Base-by-base conservation (phyloP, 768 basidiomycete species). In the Collybia nuda region DNA sequence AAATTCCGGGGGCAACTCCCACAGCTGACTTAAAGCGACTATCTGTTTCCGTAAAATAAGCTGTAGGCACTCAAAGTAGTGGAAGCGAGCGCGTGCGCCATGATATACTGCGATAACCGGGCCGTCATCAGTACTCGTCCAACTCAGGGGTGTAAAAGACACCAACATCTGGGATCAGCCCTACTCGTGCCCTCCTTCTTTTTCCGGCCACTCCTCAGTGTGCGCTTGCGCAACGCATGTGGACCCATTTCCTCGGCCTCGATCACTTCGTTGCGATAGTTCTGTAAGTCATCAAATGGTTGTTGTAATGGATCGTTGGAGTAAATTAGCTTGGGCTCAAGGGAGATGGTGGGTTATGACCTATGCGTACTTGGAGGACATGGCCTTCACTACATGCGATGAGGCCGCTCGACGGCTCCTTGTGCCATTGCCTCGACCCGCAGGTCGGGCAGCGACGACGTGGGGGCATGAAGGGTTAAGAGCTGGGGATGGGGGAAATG, bases 331-430 rank as follows among this genome's bases (percentile, higher is more conserved):
- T 26, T 26, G 36, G 24, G 24, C 24, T 26, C 24, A 44, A 46
- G 47, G 46, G 36, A 23, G 50, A 6, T 42, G 19, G 58, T 14
- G 37, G 41, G 8, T 19, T 26, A 35, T 36, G 47, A 37, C 43
- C 47, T 11, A 18, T 42, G 46, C 69, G 56, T 63, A 92, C 93
- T 79, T 92, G 89, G 24, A 93, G 78, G 52, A 96, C 81, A 66
- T 97, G 94, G 8, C 94, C 94, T 62, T 97, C 94, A 56, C 85
- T 88, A 67, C 94, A 97, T 1, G 86, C 85, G 38, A 94, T 79
- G 38, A 88, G 74, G 1, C 94, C 94, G 29, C 85, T 88, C 0
- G 84, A 78, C 9, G 84, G 81, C 52, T 93, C 90, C 62, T 91
- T 94, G 59, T 90, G 84, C 93, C 93, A 97, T 64, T 86, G 81